Percentiles rank a stretch among this genome's conserved stretches.
These are phyloP conservation scores for Aureobasidium sp. DNA, from an alignment of 2,329 filamentous ascomycete species.

Conservation along the genomic window DNA sequence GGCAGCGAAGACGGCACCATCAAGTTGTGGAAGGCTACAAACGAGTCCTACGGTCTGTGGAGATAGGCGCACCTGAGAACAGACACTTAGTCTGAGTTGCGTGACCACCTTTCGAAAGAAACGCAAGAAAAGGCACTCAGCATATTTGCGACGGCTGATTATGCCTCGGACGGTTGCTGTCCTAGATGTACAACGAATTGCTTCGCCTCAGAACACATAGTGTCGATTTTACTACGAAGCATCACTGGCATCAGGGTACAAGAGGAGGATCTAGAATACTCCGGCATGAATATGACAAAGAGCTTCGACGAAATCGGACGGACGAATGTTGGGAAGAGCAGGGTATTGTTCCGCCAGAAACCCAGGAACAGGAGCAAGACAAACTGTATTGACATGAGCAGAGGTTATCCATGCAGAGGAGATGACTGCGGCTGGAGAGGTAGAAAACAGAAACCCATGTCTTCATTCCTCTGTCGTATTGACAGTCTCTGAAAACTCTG, in stretches of 20 bases:
- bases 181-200: not conserved
- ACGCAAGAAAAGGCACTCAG: not conserved
- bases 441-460: too few species aligned
- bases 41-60: conserved; percentile 60
- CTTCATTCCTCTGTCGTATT: too few species aligned
- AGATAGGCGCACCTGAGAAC: conserved; percentile 32
- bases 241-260: not conserved
- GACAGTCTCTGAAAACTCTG: too few species aligned
- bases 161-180: not conserved
- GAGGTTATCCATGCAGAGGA: too few species aligned
- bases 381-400: not conserved
- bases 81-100: not conserved
- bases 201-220: not conserved
- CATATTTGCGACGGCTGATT: not conserved
- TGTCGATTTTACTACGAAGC: not conserved
- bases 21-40: conserved; percentile 73
- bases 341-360: not conserved
- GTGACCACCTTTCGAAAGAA: not conserved
- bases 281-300: not conserved
- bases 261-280: not conserved
- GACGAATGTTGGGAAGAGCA: not conserved
- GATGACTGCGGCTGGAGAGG: too few species aligned
- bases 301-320: not conserved
- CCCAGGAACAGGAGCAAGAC: not conserved
- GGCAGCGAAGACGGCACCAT: conserved; percentile 97